Base-by-base conservation (phyloP, 805 yeast genomes). In the Maudiozyma barnettii region DNA sequence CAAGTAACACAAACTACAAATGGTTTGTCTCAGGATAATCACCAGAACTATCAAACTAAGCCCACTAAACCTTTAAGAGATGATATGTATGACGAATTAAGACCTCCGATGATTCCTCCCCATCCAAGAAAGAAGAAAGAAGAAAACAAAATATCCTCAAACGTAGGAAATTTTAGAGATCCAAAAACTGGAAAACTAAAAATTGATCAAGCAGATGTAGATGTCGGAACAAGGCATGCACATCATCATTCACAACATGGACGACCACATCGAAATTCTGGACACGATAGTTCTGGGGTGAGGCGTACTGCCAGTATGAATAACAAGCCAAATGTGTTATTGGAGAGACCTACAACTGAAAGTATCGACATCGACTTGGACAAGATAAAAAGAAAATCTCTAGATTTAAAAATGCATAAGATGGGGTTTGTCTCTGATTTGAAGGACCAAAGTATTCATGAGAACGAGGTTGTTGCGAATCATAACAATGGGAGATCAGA, bases 331-430 rank as follows among this genome's bases (percentile, higher is more conserved):
- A 45, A 37, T 18, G 33, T 14, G 16, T 38, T 51, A 23, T 26
- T 39, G 6, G 49, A 41, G 7, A 49, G 55, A 8, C 57, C 59
- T 3, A 59, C 66, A 2, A 59, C 58, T 22, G 64, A 61, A 45
- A 60, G 64, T 43, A 57, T 60, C 33, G 58, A 58, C 31, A 41
- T 61, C 13, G 56, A 60, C 45, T 43, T 61, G 13, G 57, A 58
- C 16, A 55, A 49, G 13, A 49, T 51, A 12, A 55, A 48, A 43
- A 46, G 44, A 19, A 49, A 47, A 36, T 60, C 66, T 2, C 43
- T 62, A 22, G 64, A 62, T 46, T 43, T 59, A 30, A 57, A 60
- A 39, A 53, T 52, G 42, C 63, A 60, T 40, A 57, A 54, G 39
- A 29, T 13, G 23, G 43, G 37, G 4, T 40, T 39, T n/a, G 10